A percentile compares a stretch with the other conserved stretches of the same genome.
phyloP scores from a whole-genome alignment of 306 rosid species.

The Prunus kanzakura region DNA sequence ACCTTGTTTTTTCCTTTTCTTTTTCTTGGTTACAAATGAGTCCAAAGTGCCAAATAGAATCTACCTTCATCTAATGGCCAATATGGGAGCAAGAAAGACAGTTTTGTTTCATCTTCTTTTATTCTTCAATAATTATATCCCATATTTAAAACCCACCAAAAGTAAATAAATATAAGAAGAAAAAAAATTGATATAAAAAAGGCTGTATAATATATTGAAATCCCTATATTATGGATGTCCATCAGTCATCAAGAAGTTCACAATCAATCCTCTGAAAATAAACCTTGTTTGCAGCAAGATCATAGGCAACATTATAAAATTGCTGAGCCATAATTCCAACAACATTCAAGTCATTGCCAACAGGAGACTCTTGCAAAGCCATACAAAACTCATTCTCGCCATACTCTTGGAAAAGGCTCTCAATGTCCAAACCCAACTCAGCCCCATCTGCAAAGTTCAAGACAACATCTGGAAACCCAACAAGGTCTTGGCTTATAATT shows the following conservation, averaged over 20 bases:
- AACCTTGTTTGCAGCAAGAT: conserved; percentile 11
- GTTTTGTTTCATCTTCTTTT: too few species aligned
- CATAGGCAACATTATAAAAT: conserved; percentile 42
- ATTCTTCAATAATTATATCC: too few species aligned
- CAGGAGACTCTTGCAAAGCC: conserved; percentile 8
- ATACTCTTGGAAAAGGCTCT: conserved; percentile 27
- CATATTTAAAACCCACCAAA: too few species aligned
- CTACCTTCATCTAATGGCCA: too few species aligned
- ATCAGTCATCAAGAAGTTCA: conserved; percentile 22
- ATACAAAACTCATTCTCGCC: conserved; percentile 16
- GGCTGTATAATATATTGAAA: too few species aligned
- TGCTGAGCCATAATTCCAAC: conserved; percentile 42
- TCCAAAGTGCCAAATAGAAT: too few species aligned
- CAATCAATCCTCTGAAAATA: conserved; percentile 44
- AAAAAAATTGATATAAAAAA: too few species aligned
- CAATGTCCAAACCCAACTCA: conserved; percentile 29
- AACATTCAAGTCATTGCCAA: not conserved
- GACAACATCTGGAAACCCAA: conserved; percentile 38
- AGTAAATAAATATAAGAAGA: too few species aligned
- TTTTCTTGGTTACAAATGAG: too few species aligned
- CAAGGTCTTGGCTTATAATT: conserved; percentile 17
- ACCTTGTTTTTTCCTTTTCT: too few species aligned
- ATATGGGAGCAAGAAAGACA: too few species aligned
- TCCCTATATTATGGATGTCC: not conserved
- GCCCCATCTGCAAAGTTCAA: conserved; percentile 36